These are phyloP conservation scores for Epichloe gansuensis DNA, from an alignment of 2,329 filamentous ascomycete species.

Conservation along the genomic window DNA sequence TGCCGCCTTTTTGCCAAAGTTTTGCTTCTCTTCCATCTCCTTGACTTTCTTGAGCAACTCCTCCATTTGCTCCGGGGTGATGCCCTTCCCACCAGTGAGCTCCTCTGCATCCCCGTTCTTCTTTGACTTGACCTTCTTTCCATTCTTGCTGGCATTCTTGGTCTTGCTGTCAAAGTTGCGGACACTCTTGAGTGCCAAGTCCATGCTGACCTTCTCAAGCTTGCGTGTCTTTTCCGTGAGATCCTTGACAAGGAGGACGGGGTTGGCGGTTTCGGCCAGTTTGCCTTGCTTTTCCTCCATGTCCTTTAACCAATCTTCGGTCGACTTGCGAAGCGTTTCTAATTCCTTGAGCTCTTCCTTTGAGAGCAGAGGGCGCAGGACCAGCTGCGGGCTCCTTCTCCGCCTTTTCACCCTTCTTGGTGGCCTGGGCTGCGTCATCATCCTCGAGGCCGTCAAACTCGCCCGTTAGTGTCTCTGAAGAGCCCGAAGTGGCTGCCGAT, in stretches of 20 bases:
- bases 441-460: conserved; percentile 72
- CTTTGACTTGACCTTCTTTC: conserved; percentile 24
- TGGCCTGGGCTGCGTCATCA: conserved; percentile 31
- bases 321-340: conserved; percentile 48
- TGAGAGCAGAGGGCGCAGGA: conserved; percentile 56
- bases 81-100: conserved; percentile 29
- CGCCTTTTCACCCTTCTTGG: conserved; percentile 32
- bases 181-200: conserved; percentile 59
- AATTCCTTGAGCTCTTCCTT: conserved; percentile 58
- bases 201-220: conserved; percentile 57
- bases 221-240: conserved; percentile 55
- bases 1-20: conserved; percentile 14
- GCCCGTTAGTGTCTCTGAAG: conserved; percentile 36
- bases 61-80: conserved; percentile 24
- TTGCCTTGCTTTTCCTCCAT: conserved; percentile 59
- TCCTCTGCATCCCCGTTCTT: conserved; percentile 22
- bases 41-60: conserved; percentile 31
- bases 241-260: conserved; percentile 61
- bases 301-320: conserved; percentile 62
- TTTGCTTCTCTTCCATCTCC: conserved; percentile 18
- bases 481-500: conserved; percentile 34
- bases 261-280: conserved; percentile 58
- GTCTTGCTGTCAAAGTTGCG: conserved; percentile 31
- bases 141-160: conserved; percentile 24
- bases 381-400: conserved; percentile 31